Conservation (phyloP, 768 basidiomycete genomes). For the Suillus cothurnatus region DNA sequence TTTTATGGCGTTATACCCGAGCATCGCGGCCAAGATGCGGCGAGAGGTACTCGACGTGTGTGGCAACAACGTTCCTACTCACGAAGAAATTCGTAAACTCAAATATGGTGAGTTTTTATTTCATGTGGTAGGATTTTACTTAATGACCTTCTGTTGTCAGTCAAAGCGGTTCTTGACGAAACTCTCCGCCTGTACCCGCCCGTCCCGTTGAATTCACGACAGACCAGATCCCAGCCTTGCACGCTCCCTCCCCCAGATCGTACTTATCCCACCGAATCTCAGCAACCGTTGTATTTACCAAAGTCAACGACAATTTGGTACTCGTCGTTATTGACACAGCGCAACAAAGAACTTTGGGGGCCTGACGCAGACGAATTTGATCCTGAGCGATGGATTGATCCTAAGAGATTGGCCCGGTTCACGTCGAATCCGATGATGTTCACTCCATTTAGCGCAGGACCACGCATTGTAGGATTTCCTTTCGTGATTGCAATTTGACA, state of each 20-base stretch:
- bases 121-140: conserved; percentile 5
- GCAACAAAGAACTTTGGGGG: conserved; percentile 72
- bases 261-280: conserved; percentile 41
- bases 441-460: conserved; percentile 74
- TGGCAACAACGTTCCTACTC: conserved; percentile 53
- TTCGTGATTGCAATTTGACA: neutral
- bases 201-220: conserved; percentile 71
- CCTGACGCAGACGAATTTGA: conserved; percentile 75
- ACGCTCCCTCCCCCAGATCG: conserved; percentile 54
- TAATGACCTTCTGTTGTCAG: conserved; percentile 34
- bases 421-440: conserved; percentile 68
- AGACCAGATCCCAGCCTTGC: conserved; percentile 51
- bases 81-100: conserved; percentile 57
- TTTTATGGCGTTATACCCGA: conserved; percentile 66
- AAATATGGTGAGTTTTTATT: conserved; percentile 59
- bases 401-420: conserved; percentile 49
- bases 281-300: conserved; percentile 60
- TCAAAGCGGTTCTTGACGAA: conserved; percentile 80
- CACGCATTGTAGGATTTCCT: conserved; percentile 45
- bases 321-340: conserved; percentile 64
- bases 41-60: conserved; percentile 62
- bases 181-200: conserved; percentile 78
- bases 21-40: conserved; percentile 53
- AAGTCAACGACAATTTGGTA: conserved; percentile 57
- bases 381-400: conserved; percentile 77